phyloP scores from a whole-genome alignment of 1,284 basidiomycete genomes.

The Ganoderma lingzhi region DNA sequence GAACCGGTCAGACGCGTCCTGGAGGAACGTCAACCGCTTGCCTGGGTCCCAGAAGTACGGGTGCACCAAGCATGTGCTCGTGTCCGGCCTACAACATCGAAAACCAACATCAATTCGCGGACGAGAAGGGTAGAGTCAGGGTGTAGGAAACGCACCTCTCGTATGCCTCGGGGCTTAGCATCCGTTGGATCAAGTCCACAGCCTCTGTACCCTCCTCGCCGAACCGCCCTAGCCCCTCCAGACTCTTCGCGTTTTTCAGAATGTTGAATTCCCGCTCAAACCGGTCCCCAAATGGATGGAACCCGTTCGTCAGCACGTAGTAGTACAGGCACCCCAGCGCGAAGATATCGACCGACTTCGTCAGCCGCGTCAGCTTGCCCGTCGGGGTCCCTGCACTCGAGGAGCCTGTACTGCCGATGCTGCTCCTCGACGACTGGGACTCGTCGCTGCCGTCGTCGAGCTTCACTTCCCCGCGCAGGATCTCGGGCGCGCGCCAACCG shows the following conservation, averaged over 20 bases:
- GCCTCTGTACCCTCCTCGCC: slow-evolving; percentile 94
- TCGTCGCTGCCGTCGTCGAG: slow-evolving; percentile 80
- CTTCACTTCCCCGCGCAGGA: slow-evolving; percentile 89
- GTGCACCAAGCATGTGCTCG: slow-evolving; percentile 86
- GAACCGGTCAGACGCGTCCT: slow-evolving; percentile 97
- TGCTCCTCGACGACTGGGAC: slow-evolving; percentile 73
- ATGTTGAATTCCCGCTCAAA: slow-evolving; percentile 95
- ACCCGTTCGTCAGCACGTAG: slow-evolving; percentile 87
- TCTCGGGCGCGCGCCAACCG: slow-evolving; percentile 96
- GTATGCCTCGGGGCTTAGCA: slow-evolving; percentile 81
- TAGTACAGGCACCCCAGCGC: slow-evolving; percentile 94
- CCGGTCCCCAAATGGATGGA: slow-evolving; percentile 91
- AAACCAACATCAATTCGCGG: neutral
- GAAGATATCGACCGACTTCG: slow-evolving; percentile 95
- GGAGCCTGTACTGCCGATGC: slow-evolving; percentile 46
- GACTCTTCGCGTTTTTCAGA: slow-evolving; percentile 76
- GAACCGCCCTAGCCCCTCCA: slow-evolving; percentile 78
- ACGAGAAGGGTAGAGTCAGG: neutral
- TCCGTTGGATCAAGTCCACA: slow-evolving; percentile 75
- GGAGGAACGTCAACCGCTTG: slow-evolving; percentile 90
- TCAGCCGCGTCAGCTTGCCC: slow-evolving; percentile 72
- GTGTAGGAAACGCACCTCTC: slow-evolving; percentile 60
- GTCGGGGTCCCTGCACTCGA: slow-evolving; percentile 48
- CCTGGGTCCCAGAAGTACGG: slow-evolving; percentile 97
- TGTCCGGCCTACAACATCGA: slow-evolving; percentile 76